phyloP scores from a whole-genome alignment of 2,329 filamentous ascomycete species.

The Beauveria sp. region DNA sequence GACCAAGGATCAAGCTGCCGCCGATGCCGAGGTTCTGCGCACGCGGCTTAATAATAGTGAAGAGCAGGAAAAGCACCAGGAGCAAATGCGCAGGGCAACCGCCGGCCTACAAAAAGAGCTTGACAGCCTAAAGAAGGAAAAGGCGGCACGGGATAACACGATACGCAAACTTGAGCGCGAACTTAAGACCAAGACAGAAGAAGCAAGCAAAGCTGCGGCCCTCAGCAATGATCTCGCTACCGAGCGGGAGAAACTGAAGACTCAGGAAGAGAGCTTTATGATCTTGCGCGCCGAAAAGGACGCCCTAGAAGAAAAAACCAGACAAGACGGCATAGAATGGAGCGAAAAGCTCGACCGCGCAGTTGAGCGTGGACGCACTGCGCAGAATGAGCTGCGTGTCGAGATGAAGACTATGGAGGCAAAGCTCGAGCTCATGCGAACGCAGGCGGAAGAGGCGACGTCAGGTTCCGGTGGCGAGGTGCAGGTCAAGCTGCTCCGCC shows the following conservation, averaged over 20 bases:
- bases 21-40: slow-evolving; percentile 39
- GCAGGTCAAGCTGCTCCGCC: slow-evolving; percentile 81
- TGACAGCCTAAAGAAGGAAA: slow-evolving; percentile 39
- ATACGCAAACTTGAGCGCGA: slow-evolving; percentile 64
- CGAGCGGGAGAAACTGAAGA: slow-evolving; percentile 50
- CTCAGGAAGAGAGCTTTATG: slow-evolving; percentile 48
- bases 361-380: slow-evolving; percentile 57
- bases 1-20: slow-evolving; percentile 50
- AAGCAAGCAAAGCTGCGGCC: slow-evolving; percentile 56
- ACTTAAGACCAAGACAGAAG: slow-evolving; percentile 57
- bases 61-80: slow-evolving; percentile 46
- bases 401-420: slow-evolving; percentile 74
- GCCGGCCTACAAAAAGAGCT: slow-evolving; percentile 37
- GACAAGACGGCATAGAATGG: slow-evolving; percentile 61
- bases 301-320: slow-evolving; percentile 61
- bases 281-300: slow-evolving; percentile 75
- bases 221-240: slow-evolving; percentile 60
- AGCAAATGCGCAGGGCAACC: slow-evolving; percentile 44
- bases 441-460: slow-evolving; percentile 80
- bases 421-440: slow-evolving; percentile 81
- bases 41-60: slow-evolving; percentile 41
- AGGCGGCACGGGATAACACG: slow-evolving; percentile 51
- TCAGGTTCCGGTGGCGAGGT: slow-evolving; percentile 74
- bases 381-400: slow-evolving; percentile 71
- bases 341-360: slow-evolving; percentile 67